Conservation (phyloP, 2,329 filamentous ascomycete species). For the Geosmithia flava region DNA sequence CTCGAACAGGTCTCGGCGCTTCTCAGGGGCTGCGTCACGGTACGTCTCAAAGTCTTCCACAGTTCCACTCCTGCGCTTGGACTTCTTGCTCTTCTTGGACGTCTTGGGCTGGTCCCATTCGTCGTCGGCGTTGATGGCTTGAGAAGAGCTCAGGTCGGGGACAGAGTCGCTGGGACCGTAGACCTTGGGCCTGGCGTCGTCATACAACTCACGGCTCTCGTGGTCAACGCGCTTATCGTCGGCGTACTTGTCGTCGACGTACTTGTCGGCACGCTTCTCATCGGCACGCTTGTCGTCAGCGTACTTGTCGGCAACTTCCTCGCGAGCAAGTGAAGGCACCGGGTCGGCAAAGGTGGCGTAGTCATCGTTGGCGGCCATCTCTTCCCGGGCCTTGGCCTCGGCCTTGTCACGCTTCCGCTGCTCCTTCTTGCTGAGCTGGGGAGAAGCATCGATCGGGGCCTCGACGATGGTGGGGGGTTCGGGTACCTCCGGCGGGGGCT, state of each 20-base stretch:
- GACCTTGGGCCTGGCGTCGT: conserved; percentile 8
- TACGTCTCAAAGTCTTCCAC: conserved; percentile 19
- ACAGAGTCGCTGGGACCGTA: conserved; percentile 10
- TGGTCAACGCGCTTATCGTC: conserved; percentile 12
- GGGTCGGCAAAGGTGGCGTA: conserved; percentile 7
- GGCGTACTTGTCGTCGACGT: conserved; percentile 18
- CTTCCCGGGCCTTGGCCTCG: conserved; percentile 14
- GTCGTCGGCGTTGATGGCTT: background rate
- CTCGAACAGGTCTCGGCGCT: conserved; percentile 20
- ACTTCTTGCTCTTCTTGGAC: conserved; percentile 26
- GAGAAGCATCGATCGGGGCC: conserved; percentile 7
- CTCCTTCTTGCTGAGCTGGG: conserved; percentile 20
- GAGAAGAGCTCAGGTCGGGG: conserved; percentile 1
- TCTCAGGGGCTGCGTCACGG: conserved; percentile 11
- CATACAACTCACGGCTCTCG: conserved; percentile 15
- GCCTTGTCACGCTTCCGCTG: conserved; percentile 28
- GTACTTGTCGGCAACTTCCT: conserved; percentile 16
- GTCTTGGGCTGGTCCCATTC: conserved; percentile 16
- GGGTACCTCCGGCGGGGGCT: conserved; percentile 1
- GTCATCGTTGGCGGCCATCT: conserved; percentile 3
- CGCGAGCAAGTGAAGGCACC: conserved; percentile 10
- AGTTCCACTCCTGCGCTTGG: conserved; percentile 20
- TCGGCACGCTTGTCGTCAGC: too few relatives aligned
- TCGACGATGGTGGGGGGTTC: conserved; percentile 6
- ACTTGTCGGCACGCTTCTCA: conserved; percentile 18